phyloP scores from a whole-genome alignment of 345 rosid genomes.

The Anastatica hierochuntica region DNA sequence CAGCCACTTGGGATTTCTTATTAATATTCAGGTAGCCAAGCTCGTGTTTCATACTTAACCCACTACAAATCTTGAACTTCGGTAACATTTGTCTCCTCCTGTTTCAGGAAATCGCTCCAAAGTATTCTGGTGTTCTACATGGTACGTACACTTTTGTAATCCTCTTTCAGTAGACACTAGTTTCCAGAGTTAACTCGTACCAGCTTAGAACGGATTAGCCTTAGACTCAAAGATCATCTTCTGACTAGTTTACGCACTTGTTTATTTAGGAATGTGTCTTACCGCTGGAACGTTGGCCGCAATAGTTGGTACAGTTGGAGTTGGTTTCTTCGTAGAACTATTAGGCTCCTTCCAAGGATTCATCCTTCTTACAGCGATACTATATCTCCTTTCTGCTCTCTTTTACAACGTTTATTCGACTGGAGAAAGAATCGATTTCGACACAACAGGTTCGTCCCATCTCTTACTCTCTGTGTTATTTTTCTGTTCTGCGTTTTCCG shows the following conservation, averaged over 20 bases:
- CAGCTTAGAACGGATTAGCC: not conserved
- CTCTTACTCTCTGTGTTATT: not conserved
- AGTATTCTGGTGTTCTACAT: constrained; percentile 80
- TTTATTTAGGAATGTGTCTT: constrained; percentile 63
- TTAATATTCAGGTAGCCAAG: constrained; percentile 72
- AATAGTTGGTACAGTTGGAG: constrained; percentile 87
- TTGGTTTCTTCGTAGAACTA: constrained; percentile 83
- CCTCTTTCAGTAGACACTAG: not conserved
- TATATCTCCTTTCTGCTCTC: constrained; percentile 64
- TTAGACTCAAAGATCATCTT: not conserved
- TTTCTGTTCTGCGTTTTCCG: no score
- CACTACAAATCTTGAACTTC: not conserved
- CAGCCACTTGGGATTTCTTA: constrained; percentile 94
- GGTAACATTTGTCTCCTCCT: constrained; percentile 21
- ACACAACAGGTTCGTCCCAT: constrained; percentile 43
- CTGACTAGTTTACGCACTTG: no score
- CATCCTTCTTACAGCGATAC: constrained; percentile 56
- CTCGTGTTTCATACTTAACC: not conserved
- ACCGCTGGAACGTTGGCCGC: constrained; percentile 90
- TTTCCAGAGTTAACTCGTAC: not conserved
- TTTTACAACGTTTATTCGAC: constrained; percentile 69
- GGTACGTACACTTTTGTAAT: constrained; percentile 49
- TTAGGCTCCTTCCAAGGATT: constrained; percentile 92
- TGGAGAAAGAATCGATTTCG: constrained; percentile 73
- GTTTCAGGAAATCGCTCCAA: constrained; percentile 83